phyloP scores from a whole-genome alignment of 169 alveolate species.

The Neospora caninum region DNA sequence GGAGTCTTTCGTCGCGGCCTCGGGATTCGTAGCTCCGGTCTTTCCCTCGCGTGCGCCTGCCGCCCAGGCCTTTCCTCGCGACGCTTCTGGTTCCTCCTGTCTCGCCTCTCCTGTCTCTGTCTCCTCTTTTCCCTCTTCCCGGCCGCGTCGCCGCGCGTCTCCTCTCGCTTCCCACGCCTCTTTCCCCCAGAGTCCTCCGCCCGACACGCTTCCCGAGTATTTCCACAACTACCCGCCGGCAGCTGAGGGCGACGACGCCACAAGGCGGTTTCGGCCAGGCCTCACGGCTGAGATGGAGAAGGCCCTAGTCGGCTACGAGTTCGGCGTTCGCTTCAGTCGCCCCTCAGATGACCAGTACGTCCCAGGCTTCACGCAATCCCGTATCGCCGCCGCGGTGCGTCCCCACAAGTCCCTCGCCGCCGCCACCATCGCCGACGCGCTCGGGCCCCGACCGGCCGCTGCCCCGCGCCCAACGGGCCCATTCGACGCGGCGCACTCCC shows the following conservation, averaged over 20 bases:
- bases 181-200: neutral
- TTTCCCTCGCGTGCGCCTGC: too few species aligned
- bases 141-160: neutral
- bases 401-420: neutral
- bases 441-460: slow-evolving; percentile 9
- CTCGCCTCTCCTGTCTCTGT: neutral
- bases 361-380: slow-evolving; percentile 31
- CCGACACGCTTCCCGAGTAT: slow-evolving; percentile 5
- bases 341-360: slow-evolving; percentile 12
- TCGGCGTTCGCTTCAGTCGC: slow-evolving; percentile 30
- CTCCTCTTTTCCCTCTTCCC: neutral
- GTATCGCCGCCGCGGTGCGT: slow-evolving; percentile 9
- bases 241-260: neutral
- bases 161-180: neutral
- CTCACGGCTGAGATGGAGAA: slow-evolving; percentile 23
- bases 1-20: neutral
- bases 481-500: neutral
- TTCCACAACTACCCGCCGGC: neutral
- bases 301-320: slow-evolving; percentile 16
- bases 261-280: neutral
- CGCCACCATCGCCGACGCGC: slow-evolving; percentile 13
- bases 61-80: neutral
- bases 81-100: neutral
- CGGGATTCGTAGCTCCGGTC: too few species aligned
- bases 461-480: slow-evolving; percentile 11